These are phyloP conservation scores for Hericium alpestre DNA, from an alignment of 768 basidiomycete genomes.

Conservation along the genomic window DNA sequence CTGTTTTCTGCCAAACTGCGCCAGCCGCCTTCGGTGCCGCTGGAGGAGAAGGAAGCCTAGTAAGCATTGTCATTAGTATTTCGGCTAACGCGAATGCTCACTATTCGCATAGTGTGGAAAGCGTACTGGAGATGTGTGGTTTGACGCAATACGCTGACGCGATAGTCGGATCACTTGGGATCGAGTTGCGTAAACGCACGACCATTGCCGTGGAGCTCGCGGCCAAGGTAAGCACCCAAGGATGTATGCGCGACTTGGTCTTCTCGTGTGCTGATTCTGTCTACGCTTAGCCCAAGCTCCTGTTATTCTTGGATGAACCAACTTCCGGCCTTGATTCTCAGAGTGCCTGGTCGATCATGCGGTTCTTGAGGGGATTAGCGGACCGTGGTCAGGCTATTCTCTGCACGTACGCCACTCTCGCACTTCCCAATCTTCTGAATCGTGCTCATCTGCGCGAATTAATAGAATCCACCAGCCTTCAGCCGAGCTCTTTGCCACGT, in stretches of 20 bases:
- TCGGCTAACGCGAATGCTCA: not conserved
- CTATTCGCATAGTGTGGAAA: slow-evolving; percentile 33
- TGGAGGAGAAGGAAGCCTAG: slow-evolving; percentile 75
- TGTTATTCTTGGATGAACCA: slow-evolving; percentile 84
- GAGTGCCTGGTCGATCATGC: slow-evolving; percentile 74
- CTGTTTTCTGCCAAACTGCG: slow-evolving; percentile 71
- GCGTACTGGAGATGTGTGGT: slow-evolving; percentile 51
- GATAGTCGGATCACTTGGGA: slow-evolving; percentile 53
- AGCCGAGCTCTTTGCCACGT: slow-evolving; percentile 74
- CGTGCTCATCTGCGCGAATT: not conserved
- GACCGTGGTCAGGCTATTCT: slow-evolving; percentile 79
- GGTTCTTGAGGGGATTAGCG: slow-evolving; percentile 66
- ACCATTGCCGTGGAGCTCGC: slow-evolving; percentile 85
- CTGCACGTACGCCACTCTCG: slow-evolving; percentile 52
- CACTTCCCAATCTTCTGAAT: not conserved
- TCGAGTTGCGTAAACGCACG: slow-evolving; percentile 70
- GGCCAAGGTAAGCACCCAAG: slow-evolving; percentile 37
- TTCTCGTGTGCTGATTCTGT: not conserved
- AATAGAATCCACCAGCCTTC: slow-evolving; percentile 52
- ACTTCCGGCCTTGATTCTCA: slow-evolving; percentile 81
- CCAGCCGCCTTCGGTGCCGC: slow-evolving; percentile 55
- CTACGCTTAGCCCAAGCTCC: slow-evolving; percentile 46
- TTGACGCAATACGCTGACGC: slow-evolving; percentile 57
- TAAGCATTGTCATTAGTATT: slow-evolving; percentile 22
- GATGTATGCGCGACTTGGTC: not conserved